Evolutionary conservation across 2,329 filamentous ascomycete genomes (phyloP).

Genomic region (Pseudogymnoascus sp.): DNA sequence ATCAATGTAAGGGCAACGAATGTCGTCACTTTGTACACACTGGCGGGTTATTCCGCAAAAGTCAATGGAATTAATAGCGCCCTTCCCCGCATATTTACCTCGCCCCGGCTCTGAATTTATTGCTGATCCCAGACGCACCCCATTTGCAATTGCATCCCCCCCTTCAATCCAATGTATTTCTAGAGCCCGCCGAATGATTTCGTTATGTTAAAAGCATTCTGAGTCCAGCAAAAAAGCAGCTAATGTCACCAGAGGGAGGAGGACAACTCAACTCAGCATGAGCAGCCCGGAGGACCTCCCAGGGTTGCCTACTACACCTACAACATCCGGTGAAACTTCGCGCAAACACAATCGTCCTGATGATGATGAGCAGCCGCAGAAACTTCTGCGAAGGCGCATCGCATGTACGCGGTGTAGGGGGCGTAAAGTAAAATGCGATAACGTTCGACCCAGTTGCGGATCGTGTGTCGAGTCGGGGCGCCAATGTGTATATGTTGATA

Average conservation of each 20-base stretch:
- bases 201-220: neutral
- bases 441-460: conserved; percentile 19
- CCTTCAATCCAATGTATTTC: neutral
- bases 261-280: neutral
- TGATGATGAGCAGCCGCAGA: neutral
- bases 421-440: conserved; percentile 26
- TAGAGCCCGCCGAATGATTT: neutral
- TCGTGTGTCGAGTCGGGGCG: conserved; percentile 18
- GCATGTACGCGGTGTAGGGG: conserved; percentile 25
- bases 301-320: neutral
- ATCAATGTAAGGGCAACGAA: neutral
- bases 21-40: neutral
- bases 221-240: neutral
- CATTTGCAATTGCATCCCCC: neutral
- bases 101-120: neutral
- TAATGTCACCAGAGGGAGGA: neutral
- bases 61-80: neutral
- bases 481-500: conserved; percentile 20
- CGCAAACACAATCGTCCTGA: neutral
- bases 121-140: neutral
- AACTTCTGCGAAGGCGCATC: neutral
- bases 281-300: neutral
- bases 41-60: neutral
- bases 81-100: neutral
- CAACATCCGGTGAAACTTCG: neutral